Conservation (phyloP, 495 filamentous ascomycete genomes). For the Penicillium odoratum region DNA sequence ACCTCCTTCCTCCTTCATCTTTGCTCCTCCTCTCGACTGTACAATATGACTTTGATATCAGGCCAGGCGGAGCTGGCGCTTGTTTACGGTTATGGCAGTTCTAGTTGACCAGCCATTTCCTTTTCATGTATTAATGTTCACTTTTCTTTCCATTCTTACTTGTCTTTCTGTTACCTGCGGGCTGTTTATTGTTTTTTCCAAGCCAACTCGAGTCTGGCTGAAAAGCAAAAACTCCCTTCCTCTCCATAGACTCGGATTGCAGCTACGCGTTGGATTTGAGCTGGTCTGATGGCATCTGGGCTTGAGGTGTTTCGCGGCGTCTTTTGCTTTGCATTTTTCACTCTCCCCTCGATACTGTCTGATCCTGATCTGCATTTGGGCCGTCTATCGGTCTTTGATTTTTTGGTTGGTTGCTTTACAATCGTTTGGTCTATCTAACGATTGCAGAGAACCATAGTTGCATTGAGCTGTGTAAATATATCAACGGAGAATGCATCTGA, state of each 20-base stretch:
- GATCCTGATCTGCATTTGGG: slow-evolving; percentile 36
- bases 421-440: not conserved
- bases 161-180: slow-evolving; percentile 15
- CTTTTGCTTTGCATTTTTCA: slow-evolving; percentile 31
- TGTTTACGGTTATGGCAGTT: slow-evolving; percentile 32
- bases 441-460: slow-evolving; percentile 6
- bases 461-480: slow-evolving; percentile 23
- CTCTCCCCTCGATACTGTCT: slow-evolving; percentile 37
- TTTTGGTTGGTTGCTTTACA: slow-evolving; percentile 10
- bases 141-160: slow-evolving; percentile 14
- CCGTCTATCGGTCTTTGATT: slow-evolving; percentile 14
- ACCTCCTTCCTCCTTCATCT: slow-evolving; percentile 11
- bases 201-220: not conserved
- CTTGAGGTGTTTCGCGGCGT: slow-evolving; percentile 35
- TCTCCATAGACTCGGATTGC: slow-evolving; percentile 26
- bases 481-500: slow-evolving; percentile 17
- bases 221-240: slow-evolving; percentile 8
- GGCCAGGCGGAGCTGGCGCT: slow-evolving; percentile 40
- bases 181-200: slow-evolving; percentile 12
- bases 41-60: slow-evolving; percentile 45
- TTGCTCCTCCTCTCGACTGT: slow-evolving; percentile 32
- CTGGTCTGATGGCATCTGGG: slow-evolving; percentile 30
- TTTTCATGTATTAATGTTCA: slow-evolving; percentile 37
- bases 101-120: slow-evolving; percentile 27
- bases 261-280: slow-evolving; percentile 22